Evolutionary conservation across 345 rosid species (phyloP).

Genomic region (Melaleuca quinquenervia): DNA sequence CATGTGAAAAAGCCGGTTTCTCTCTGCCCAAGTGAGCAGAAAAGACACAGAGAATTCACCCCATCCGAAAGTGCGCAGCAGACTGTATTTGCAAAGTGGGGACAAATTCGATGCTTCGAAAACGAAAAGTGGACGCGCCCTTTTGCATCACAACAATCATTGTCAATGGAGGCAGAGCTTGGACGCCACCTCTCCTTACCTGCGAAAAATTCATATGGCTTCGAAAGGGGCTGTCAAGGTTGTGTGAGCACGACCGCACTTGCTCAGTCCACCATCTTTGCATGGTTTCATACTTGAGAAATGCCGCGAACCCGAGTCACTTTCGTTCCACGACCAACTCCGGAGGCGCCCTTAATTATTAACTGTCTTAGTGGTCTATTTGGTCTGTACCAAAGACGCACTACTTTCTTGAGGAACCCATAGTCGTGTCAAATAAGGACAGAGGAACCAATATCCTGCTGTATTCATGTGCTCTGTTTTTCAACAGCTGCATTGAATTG

Average conservation of each 20-base stretch:
- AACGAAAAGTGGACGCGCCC: background rate
- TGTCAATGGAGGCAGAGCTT: background rate
- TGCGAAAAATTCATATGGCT: no score
- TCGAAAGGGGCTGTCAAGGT: no score
- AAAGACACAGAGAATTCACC: background rate
- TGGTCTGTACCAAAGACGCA: background rate
- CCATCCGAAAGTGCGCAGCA: background rate
- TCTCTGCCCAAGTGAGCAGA: background rate
- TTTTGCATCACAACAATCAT: background rate
- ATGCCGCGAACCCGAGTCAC: background rate
- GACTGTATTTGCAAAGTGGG: background rate
- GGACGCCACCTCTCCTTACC: background rate
- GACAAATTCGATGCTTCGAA: background rate
- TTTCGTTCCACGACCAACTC: background rate
- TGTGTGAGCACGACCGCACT: background rate
- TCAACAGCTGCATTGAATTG: background rate
- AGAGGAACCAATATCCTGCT: background rate
- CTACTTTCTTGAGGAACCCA: background rate
- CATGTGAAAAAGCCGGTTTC: background rate
- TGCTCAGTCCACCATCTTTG: background rate
- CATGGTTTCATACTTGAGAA: background rate
- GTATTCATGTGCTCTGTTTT: background rate
- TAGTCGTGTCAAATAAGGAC: background rate
- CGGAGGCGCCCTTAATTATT: background rate
- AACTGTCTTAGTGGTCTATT: background rate